Conservation (phyloP, 2,329 filamentous ascomycete species). For the Pseudocercospora macadamiae region DNA sequence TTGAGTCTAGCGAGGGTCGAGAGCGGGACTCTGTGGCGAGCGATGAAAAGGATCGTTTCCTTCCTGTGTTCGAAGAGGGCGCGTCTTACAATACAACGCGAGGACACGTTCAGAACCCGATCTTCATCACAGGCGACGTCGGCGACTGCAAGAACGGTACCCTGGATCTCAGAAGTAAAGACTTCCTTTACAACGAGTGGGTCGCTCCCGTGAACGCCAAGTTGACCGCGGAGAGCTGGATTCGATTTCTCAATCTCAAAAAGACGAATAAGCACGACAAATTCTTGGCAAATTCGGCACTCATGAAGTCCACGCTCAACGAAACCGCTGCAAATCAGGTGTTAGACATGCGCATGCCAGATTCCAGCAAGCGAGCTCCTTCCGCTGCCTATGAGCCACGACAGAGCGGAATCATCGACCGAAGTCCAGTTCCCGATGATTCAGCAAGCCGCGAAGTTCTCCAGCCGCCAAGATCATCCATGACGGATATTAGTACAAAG, state of each 20-base stretch:
- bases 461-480: no score
- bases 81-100: not conserved
- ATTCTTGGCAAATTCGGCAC: not conserved
- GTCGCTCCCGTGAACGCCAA: not conserved
- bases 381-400: no score
- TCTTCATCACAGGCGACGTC: not conserved
- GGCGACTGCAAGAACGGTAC: not conserved
- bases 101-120: not conserved
- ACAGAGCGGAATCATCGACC: no score
- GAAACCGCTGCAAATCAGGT: not conserved
- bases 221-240: not conserved
- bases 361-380: no score
- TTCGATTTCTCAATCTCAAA: not conserved
- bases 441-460: no score
- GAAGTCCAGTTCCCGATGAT: no score
- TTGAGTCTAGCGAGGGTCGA: not conserved
- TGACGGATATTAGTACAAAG: conserved; percentile 33
- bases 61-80: not conserved
- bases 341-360: no score
- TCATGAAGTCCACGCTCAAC: not conserved
- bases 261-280: not conserved
- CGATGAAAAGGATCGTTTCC: not conserved
- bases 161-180: not conserved
- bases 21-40: not conserved
- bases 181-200: not conserved